Evolutionary conservation across 2,329 filamentous ascomycete species (phyloP).

Genomic region (Coniochaeta sp.): DNA sequence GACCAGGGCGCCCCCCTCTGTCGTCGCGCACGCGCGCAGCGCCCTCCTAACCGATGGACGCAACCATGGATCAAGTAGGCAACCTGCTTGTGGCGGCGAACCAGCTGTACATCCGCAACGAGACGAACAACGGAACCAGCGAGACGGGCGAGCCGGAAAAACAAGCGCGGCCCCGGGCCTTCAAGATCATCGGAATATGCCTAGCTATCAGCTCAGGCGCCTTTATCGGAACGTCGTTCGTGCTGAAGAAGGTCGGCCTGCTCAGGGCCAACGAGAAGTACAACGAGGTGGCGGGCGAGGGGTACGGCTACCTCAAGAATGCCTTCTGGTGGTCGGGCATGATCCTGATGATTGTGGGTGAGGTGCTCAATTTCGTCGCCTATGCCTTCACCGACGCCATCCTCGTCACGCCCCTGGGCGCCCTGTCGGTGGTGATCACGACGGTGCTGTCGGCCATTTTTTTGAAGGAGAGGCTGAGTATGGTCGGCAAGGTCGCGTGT

Average conservation of each 20-base stretch:
- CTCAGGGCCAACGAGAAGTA: constrained; percentile 94
- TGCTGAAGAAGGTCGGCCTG: constrained; percentile 88
- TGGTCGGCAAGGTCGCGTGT: constrained; percentile 93
- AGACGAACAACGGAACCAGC: constrained; percentile 12
- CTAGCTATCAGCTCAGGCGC: constrained; percentile 80
- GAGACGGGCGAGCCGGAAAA: constrained; percentile 14
- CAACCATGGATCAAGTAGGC: background rate
- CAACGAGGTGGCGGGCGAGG: constrained; percentile 89
- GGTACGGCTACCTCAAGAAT: constrained; percentile 96
- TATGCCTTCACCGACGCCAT: constrained; percentile 97
- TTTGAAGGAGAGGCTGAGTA: constrained; percentile 87
- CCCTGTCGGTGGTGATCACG: constrained; percentile 85
- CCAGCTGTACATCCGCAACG: constrained; percentile 32
- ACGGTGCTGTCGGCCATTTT: constrained; percentile 91
- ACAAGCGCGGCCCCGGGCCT: constrained; percentile 43
- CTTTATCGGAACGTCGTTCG: constrained; percentile 93
- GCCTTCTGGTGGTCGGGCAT: constrained; percentile 93
- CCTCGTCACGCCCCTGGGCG: constrained; percentile 85
- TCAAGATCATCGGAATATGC: constrained; percentile 81
- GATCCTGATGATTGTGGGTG: constrained; percentile 93
- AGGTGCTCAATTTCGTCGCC: constrained; percentile 94
- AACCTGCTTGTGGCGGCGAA: constrained; percentile 19
- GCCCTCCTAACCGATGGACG: background rate
- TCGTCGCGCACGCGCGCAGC: background rate
- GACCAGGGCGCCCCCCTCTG: background rate